Percentiles rank a stretch among this genome's conserved stretches.
Conservation (phyloP, 2,329 filamentous ascomycete species). For the Spiromastix sp. region DNA sequence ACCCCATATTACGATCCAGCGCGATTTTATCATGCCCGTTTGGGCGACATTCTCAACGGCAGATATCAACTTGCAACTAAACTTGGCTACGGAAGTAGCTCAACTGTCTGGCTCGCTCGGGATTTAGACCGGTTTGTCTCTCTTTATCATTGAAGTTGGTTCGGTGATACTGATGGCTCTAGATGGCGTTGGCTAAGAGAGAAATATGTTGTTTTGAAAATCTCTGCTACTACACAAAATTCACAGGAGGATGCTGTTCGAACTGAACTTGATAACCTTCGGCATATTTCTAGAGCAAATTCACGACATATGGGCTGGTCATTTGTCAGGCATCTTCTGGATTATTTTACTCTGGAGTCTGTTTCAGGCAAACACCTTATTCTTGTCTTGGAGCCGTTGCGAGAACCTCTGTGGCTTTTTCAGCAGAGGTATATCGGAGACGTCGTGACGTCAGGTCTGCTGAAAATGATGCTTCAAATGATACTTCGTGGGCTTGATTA, state of each 20-base stretch:
- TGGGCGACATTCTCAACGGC: slow-evolving; percentile 11
- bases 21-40: slow-evolving; percentile 7
- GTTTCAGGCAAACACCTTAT: slow-evolving; percentile 19
- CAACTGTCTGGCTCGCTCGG: slow-evolving; percentile 33
- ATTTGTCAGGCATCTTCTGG: slow-evolving; percentile 21
- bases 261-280: slow-evolving; percentile 19
- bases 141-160: not conserved
- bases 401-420: slow-evolving; percentile 26
- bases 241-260: slow-evolving; percentile 3
- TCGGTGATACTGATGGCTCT: slow-evolving; percentile 6
- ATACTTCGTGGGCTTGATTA: slow-evolving; percentile 33
- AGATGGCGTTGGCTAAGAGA: slow-evolving; percentile 19
- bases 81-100: slow-evolving; percentile 32
- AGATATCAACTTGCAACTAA: slow-evolving; percentile 20
- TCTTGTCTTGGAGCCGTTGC: slow-evolving; percentile 27
- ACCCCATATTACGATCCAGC: slow-evolving; percentile 6
- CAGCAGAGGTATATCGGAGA: slow-evolving; percentile 15
- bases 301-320: slow-evolving; percentile 19
- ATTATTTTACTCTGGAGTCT: slow-evolving; percentile 20
- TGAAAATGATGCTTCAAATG: slow-evolving; percentile 25
- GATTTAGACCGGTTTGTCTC: slow-evolving; percentile 15
- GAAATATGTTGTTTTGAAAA: slow-evolving; percentile 25
- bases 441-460: slow-evolving; percentile 20
- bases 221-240: slow-evolving; percentile 15
- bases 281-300: slow-evolving; percentile 19